Base-by-base conservation (phyloP, 139 green algal species). In the Chlorokybus atmophyticus region DNA sequence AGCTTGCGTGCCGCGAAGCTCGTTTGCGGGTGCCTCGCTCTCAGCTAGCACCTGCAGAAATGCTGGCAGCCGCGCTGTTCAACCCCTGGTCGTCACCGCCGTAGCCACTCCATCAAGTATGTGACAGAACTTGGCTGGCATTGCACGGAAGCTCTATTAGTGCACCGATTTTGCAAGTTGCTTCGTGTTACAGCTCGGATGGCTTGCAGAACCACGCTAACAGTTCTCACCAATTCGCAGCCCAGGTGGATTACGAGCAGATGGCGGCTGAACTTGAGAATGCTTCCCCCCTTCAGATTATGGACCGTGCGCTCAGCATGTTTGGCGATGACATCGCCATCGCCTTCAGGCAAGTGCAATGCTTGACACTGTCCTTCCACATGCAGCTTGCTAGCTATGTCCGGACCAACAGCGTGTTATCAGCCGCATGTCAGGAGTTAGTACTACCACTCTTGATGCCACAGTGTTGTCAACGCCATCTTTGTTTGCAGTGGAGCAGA, bases 281-380 rank as follows among this genome's bases (percentile, higher is more conserved):
- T 17, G 7, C 53, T 23, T 49, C 50, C 28, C 86, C 87, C 7
- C 73, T 96, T 24, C 80, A 90, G 40, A 93, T 94, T 60, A 94
- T 96, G 83, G 87, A 95, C 67, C 40, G 94, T 79, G 90, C 88
- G 0, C 75, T 96, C 44, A 75, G 80, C 54, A 83, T 72, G 4
- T 94, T 94, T 70, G 87, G 87, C 30, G 65, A 54, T 28, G 83
- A 94, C 25, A 66, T 94, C 21, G 90, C 63, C 44, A 96, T 97
- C 60, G 88, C 90, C 4, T 97, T 95, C 63, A 87, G 71, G 27
- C 55, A 59, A 59, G 10, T 30, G 14, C 14, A 14, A 51, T 17
- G 23, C 48, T 59, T 55, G 48, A 40, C 14, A 14, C 23, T 27
- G 48, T 17, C 14, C 14, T 55, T 14, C 23, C 23, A 14, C 10